Evolutionary conservation across 2,329 filamentous ascomycete genomes (phyloP), one percentile per base, ranked within the genome.

Genomic region (Fusarium sp.): DNA sequence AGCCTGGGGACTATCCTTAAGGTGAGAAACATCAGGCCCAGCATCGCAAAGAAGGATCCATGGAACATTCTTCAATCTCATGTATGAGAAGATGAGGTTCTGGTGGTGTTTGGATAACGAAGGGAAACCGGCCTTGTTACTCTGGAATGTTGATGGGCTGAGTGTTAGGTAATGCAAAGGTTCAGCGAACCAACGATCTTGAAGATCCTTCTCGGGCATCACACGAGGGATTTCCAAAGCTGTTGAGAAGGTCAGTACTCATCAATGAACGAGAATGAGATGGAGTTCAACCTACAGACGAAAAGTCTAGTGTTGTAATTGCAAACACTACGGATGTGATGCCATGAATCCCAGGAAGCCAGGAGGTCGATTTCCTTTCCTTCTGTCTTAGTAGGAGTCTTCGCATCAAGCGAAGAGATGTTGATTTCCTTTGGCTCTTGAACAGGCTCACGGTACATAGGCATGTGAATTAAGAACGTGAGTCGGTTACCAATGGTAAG

Each of bases 301-400:
- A 90, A 91, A 40, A 99, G 85, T 78, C 94, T 89, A 60, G 87
- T 82, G 79, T 91, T 91, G 81, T 99, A 98, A 81, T 91, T 92
- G 86, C 94, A 98, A 61, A 94, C 84, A 56, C 90, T 91, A 56
- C 96, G 88, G 75, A 99, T 92, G 24, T 91, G 86, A 78, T 99
- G 91, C 96, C 96, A 99, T 2, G 92, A 91, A 80, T 98, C 94
- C 97, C 97, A 99, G 4, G 91, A 87, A 56, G 90, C 90, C 79
- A 93, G 96, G 1, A 92, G 79, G 75, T 95, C 91, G 65, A 91
- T 82, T 24, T 89, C 85, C 32, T 83, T 82, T 9, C 75, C 74
- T 34, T 79, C 62, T 18, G 70, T 71, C 14, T 79, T 77, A 3
- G 79, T 65, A 7, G 72, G 72, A 18, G 66, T 65, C 41, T 84